Conservation (phyloP, 2,329 filamentous ascomycete species). For the Scorias spongiosa region DNA sequence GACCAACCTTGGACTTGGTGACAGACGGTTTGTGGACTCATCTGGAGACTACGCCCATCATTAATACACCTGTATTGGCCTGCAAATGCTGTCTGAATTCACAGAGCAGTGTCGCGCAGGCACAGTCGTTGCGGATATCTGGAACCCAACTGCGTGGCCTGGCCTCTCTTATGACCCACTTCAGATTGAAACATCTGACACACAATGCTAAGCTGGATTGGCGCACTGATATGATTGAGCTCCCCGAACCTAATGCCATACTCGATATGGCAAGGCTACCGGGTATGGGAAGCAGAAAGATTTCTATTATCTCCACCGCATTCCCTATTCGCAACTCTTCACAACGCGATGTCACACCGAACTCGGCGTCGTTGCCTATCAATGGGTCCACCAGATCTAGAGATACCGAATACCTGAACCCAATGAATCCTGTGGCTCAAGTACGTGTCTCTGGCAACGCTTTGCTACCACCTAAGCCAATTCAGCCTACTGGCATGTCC, state of each 20-base stretch:
- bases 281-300: slow-evolving; percentile 43
- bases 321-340: slow-evolving; percentile 9
- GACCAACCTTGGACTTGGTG: background rate
- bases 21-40: background rate
- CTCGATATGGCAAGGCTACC: slow-evolving; percentile 33
- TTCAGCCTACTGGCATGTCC: too few relatives aligned
- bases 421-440: background rate
- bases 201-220: slow-evolving; percentile 30
- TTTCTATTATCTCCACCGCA: slow-evolving; percentile 16
- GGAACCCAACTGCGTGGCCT: slow-evolving; percentile 13
- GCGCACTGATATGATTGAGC: slow-evolving; percentile 45
- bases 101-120: background rate
- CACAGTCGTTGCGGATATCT: background rate
- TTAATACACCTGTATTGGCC: background rate
- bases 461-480: background rate
- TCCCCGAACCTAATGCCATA: slow-evolving; percentile 38
- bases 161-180: slow-evolving; percentile 44
- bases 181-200: slow-evolving; percentile 38
- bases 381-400: background rate
- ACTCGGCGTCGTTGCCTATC: slow-evolving; percentile 7
- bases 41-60: background rate
- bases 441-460: background rate
- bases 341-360: slow-evolving; percentile 16
- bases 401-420: background rate
- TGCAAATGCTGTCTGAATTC: background rate